Conservation (phyloP, 257 asterid genomes). For the Rauvolfia tetraphylla region DNA sequence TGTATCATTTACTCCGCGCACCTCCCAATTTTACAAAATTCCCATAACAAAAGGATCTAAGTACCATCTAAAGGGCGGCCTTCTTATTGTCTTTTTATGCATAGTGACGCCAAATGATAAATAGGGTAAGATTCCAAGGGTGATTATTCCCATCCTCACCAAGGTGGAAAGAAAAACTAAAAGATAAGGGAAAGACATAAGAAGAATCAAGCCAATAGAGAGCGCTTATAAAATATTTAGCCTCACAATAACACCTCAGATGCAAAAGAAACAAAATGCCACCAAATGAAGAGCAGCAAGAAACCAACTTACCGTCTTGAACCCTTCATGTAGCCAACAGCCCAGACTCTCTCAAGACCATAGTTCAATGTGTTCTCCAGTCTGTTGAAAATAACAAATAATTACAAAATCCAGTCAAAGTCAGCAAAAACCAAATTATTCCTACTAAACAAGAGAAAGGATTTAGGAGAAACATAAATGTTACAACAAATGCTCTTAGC, state of each 20-base stretch:
- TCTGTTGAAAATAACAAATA: conserved; percentile 39
- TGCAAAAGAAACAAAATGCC: conserved; percentile 10
- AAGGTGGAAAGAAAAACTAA: not conserved
- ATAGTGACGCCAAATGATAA: not conserved
- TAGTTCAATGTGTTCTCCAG: conserved; percentile 93
- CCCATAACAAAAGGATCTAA: not conserved
- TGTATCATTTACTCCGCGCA: not conserved
- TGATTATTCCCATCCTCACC: not conserved
- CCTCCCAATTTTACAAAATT: not conserved
- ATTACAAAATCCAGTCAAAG: not conserved
- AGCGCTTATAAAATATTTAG: not conserved
- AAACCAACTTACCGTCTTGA: conserved; percentile 70
- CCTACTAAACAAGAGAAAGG: not conserved
- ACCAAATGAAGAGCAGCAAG: conserved; percentile 14
- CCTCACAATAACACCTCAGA: not conserved
- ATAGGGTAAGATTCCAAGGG: not conserved
- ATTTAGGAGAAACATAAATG: not conserved
- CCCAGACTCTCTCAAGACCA: conserved; percentile 99
- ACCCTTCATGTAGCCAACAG: conserved; percentile 84
- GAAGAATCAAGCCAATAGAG: not conserved
- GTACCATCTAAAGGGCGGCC: not conserved
- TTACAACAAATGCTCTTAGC: not conserved
- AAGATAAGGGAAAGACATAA: not conserved
- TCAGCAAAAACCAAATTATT: not conserved
- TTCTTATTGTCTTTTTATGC: not conserved